Percentiles rank a stretch among this genome's conserved stretches.
Evolutionary conservation across 495 filamentous ascomycete species (phyloP).

Genomic region (Platismatia glauca): DNA sequence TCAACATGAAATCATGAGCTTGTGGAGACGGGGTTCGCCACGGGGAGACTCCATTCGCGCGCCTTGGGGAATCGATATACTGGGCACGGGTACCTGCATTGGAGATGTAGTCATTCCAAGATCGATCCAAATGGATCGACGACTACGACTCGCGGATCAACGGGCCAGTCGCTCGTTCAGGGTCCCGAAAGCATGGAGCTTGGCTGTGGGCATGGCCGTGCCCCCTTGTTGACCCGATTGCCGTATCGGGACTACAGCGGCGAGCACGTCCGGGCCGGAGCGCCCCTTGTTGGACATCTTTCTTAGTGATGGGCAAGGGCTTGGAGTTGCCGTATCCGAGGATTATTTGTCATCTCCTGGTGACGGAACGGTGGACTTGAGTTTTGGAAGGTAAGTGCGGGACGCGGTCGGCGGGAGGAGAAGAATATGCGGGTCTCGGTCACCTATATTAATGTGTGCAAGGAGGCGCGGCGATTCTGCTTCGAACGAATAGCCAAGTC

Average conservation of each 20-base stretch:
- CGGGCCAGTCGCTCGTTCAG: too few relatives aligned
- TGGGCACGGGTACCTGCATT: neutral
- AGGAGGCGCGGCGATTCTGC: too few relatives aligned
- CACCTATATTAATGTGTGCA: neutral
- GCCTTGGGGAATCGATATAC: neutral
- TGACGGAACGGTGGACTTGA: neutral
- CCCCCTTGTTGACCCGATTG: neutral
- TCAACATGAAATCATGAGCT: neutral
- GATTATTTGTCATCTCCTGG: neutral
- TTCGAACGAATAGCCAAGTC: neutral
- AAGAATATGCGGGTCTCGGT: neutral
- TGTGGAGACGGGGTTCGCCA: neutral
- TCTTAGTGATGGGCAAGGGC: neutral
- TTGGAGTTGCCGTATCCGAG: too few relatives aligned
- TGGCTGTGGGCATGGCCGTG: neutral
- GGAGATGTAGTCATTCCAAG: neutral
- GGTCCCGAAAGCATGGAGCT: too few relatives aligned
- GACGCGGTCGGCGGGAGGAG: neutral
- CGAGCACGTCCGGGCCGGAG: neutral
- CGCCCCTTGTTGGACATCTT: neutral
- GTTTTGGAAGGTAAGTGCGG: too few relatives aligned
- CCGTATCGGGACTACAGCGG: neutral
- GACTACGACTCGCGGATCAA: too few relatives aligned
- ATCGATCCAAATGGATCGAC: neutral
- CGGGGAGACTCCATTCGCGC: neutral